A percentile compares a stretch with the other conserved stretches of the same genome.
These are phyloP conservation scores for Monosporascus sp. DNA, from an alignment of 2,329 filamentous ascomycete genomes.

Conservation along the genomic window DNA sequence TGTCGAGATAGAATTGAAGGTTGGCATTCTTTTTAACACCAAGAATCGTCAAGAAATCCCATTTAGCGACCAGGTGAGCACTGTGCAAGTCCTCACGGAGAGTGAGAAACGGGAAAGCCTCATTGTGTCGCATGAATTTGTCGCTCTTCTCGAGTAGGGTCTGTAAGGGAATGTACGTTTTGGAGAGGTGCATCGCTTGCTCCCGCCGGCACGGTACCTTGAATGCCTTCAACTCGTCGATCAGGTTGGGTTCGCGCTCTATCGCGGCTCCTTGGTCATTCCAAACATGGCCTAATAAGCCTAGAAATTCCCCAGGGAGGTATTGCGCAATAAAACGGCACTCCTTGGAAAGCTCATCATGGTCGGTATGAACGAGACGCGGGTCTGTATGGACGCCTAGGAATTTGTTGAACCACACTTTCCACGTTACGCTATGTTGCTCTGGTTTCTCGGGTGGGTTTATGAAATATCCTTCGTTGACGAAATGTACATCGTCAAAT, in stretches of 20 bases:
- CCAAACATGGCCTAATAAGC: not conserved
- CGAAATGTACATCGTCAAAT: not conserved
- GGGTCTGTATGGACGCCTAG: not conserved
- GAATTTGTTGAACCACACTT: not conserved
- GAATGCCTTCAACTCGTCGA: too few relatives aligned
- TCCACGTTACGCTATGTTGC: not conserved
- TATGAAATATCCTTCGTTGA: not conserved
- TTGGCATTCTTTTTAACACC: not conserved
- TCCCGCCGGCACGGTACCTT: too few relatives aligned
- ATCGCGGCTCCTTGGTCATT: too few relatives aligned
- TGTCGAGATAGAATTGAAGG: not conserved
- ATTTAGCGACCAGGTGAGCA: not conserved
- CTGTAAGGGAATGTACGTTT: constrained; percentile 3
- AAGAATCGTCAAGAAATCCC: not conserved
- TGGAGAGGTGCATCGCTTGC: too few relatives aligned
- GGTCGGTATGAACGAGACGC: not conserved
- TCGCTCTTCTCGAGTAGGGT: not conserved
- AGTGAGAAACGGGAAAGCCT: constrained; percentile 1
- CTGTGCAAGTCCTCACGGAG: not conserved
- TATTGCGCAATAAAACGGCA: constrained; percentile 2
- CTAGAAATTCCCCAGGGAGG: constrained; percentile 3
- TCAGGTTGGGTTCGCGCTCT: too few relatives aligned
- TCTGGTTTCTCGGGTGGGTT: not conserved
- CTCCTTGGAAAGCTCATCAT: not conserved
- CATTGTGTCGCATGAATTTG: not conserved